A percentile compares a stretch with the other conserved stretches of the same genome.
phyloP scores from a whole-genome alignment of 257 asterid species.

The Ehretia macrophylla region DNA sequence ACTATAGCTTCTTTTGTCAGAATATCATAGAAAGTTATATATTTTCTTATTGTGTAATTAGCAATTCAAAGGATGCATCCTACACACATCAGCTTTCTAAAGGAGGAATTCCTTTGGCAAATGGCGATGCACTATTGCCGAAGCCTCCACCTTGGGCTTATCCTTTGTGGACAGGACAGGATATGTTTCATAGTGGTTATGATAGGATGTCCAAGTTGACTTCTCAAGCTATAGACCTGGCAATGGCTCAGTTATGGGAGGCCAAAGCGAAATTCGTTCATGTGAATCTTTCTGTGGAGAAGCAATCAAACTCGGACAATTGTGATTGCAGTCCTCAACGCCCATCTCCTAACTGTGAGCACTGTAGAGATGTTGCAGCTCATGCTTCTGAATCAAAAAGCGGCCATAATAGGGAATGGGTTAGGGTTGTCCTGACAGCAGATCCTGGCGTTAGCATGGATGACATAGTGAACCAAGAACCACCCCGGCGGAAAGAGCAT shows the following conservation, averaged over 20 bases:
- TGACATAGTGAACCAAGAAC: constrained; percentile 90
- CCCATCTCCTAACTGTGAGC: constrained; percentile 29
- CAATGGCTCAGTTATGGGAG: constrained; percentile 92
- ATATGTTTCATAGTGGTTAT: constrained; percentile 64
- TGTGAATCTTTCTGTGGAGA: constrained; percentile 66
- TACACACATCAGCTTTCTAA: constrained; percentile 79
- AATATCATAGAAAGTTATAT: neutral
- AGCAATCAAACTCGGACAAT: constrained; percentile 17
- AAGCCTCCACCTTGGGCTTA: constrained; percentile 99
- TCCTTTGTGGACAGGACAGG: constrained; percentile 84
- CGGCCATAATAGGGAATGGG: constrained; percentile 43
- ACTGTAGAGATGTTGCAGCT: constrained; percentile 34
- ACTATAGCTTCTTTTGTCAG: neutral
- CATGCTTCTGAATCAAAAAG: constrained; percentile 39
- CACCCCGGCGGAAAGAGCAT: constrained; percentile 85
- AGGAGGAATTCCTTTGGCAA: constrained; percentile 98
- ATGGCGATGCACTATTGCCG: constrained; percentile 91
- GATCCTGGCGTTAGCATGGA: constrained; percentile 98
- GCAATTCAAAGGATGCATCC: constrained; percentile 64
- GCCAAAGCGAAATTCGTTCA: constrained; percentile 55
- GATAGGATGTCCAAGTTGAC: constrained; percentile 91
- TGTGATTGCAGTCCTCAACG: constrained; percentile 17
- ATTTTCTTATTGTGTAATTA: constrained; percentile 25
- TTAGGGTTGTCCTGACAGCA: constrained; percentile 47
- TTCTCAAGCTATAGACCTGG: constrained; percentile 98